Evolutionary conservation across 495 filamentous ascomycete genomes (phyloP).

Genomic region (Penicillium canariense): DNA sequence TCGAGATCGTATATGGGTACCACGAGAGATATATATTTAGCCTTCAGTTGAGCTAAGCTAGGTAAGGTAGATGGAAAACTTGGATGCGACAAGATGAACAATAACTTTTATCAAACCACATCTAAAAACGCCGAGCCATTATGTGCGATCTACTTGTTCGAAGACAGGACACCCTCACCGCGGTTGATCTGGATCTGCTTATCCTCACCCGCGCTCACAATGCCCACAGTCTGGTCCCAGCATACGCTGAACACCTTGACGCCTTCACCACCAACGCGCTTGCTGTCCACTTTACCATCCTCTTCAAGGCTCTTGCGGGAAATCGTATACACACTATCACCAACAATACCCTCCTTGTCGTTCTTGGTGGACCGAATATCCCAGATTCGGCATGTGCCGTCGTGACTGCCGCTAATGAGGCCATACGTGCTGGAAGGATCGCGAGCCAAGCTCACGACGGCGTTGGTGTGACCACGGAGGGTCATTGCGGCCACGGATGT

Average conservation of each 20-base stretch:
- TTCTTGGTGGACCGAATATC: constrained; percentile 74
- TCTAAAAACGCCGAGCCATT: constrained; percentile 35
- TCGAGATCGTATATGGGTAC: too few species aligned
- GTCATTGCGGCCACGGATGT: constrained; percentile 77
- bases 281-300: constrained; percentile 48
- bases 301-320: constrained; percentile 64
- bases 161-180: constrained; percentile 50
- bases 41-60: background rate
- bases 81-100: constrained; percentile 15
- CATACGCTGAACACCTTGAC: constrained; percentile 86
- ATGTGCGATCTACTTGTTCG: constrained; percentile 35
- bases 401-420: constrained; percentile 78
- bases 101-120: constrained; percentile 37
- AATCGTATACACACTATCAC: constrained; percentile 79
- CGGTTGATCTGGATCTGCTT: constrained; percentile 88
- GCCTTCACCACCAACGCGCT: constrained; percentile 66
- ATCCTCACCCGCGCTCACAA: constrained; percentile 90
- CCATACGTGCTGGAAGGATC: constrained; percentile 74
- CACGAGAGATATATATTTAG: too few species aligned
- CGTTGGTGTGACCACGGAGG: constrained; percentile 84
- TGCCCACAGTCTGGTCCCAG: constrained; percentile 82
- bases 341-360: constrained; percentile 64
- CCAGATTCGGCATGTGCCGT: constrained; percentile 90
- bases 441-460: constrained; percentile 66
- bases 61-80: constrained; percentile 1